Evolutionary conservation across 306 rosid genomes (phyloP).

Genomic region (Quercus dentata): DNA sequence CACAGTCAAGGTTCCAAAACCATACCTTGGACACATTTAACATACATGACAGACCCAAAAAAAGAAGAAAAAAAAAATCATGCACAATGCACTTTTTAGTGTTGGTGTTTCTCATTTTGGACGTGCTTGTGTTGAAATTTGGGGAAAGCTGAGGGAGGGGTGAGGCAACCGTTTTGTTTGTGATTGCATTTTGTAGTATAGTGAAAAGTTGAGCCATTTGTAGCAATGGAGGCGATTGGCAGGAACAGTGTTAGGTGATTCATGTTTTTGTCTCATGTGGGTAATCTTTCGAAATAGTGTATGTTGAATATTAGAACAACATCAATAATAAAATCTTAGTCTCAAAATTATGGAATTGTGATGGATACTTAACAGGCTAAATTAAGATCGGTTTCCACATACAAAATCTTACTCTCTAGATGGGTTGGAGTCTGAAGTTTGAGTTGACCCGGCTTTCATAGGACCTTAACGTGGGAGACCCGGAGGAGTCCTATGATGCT

Average conservation of each 20-base stretch:
- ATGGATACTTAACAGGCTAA: too few species aligned
- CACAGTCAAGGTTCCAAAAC: neutral
- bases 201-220: neutral
- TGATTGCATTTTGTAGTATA: neutral
- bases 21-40: neutral
- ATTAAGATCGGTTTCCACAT: too few species aligned
- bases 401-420: too few species aligned
- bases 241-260: neutral
- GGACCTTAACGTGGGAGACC: too few species aligned
- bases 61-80: neutral
- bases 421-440: too few species aligned
- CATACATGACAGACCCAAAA: neutral
- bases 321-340: too few species aligned
- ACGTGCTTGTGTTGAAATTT: neutral
- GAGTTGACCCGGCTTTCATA: too few species aligned
- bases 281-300: neutral
- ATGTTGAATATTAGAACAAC: too few species aligned
- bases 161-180: neutral
- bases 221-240: neutral
- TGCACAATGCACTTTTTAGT: neutral
- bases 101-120: neutral
- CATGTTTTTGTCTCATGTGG: neutral
- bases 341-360: too few species aligned
- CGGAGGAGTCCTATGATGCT: too few species aligned
- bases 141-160: neutral